These are phyloP conservation scores for Sporisorium exsertum DNA, from an alignment of 1,284 basidiomycete species.

Conservation along the genomic window DNA sequence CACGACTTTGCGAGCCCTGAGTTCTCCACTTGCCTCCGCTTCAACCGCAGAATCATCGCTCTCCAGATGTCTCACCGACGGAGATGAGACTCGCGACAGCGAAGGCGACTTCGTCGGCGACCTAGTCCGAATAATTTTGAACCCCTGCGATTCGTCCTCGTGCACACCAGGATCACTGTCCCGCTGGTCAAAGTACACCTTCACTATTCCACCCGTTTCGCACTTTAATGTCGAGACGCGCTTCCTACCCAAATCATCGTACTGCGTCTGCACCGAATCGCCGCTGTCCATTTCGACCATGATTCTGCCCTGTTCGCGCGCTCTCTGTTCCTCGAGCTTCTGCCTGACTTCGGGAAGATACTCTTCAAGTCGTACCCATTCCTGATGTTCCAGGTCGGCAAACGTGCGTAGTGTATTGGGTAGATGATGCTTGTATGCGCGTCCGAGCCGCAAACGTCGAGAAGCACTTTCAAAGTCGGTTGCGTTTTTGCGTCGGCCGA, in stretches of 20 bases:
- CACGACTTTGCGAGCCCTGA: too few species aligned
- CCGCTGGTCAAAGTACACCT: conserved; percentile 8
- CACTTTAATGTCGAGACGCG: conserved; percentile 1
- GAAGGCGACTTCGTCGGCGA: conserved; percentile 11
- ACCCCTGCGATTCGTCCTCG: conserved; percentile 11
- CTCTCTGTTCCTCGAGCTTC: conserved; percentile 15
- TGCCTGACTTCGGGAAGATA: neutral
- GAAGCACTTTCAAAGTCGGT: conserved; percentile 2
- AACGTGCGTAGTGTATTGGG: conserved; percentile 11
- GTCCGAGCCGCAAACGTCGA: conserved; percentile 19
- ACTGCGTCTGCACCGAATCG: conserved; percentile 16
- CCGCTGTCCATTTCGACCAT: conserved; percentile 17
- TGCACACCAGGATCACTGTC: neutral
- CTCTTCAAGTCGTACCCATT: conserved; percentile 29
- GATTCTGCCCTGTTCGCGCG: conserved; percentile 23
- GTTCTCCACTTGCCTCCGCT: neutral
- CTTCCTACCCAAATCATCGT: conserved; percentile 17
- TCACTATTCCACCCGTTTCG: conserved; percentile 19
- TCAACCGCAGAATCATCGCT: neutral
- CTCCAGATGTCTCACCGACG: neutral
- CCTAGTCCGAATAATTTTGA: conserved; percentile 7
- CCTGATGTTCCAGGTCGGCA: conserved; percentile 26
- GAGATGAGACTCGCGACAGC: conserved; percentile 3
- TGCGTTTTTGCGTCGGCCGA: conserved; percentile 20
- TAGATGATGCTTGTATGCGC: conserved; percentile 18